Conservation (phyloP, 2,329 filamentous ascomycete species). For the Ascochyta pisi region DNA sequence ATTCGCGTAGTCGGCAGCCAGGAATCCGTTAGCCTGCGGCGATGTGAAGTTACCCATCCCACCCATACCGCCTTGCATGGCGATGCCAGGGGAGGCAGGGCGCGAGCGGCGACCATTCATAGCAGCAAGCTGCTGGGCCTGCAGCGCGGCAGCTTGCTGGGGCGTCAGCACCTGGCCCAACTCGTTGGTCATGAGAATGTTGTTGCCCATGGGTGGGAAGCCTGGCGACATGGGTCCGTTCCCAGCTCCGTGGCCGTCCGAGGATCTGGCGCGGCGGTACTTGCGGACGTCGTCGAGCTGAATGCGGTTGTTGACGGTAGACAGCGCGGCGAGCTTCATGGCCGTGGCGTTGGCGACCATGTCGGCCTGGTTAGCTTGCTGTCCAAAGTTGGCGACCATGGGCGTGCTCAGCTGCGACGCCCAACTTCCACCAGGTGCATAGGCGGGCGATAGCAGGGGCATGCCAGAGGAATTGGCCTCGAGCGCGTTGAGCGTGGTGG, state of each 20-base stretch:
- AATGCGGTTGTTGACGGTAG: slow-evolving; percentile 97
- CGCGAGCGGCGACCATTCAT: slow-evolving; percentile 84
- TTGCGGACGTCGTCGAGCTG: slow-evolving; percentile 96
- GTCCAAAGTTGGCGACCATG: slow-evolving; percentile 84
- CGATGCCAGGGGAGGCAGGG: slow-evolving; percentile 86
- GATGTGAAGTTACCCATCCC: slow-evolving; percentile 74
- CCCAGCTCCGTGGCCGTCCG: slow-evolving; percentile 71
- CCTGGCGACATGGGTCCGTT: slow-evolving; percentile 72
- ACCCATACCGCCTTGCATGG: slow-evolving; percentile 72
- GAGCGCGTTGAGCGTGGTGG: slow-evolving; percentile 76
- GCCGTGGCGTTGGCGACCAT: slow-evolving; percentile 99
- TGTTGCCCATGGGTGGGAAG: slow-evolving; percentile 68
- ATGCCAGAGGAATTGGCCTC: slow-evolving; percentile 75
- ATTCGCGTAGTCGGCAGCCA: slow-evolving; percentile 82
- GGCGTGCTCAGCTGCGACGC: slow-evolving; percentile 98
- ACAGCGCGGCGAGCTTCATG: slow-evolving; percentile 97
- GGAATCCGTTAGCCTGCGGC: slow-evolving; percentile 92
- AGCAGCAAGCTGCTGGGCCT: slow-evolving; percentile 80
- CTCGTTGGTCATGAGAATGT: slow-evolving; percentile 93
- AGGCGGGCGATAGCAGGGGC: slow-evolving; percentile 81
- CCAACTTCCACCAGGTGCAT: slow-evolving; percentile 87
- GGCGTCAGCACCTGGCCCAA: slow-evolving; percentile 82
- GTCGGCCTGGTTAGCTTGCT: slow-evolving; percentile 76
- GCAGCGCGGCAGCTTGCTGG: slow-evolving; percentile 59
- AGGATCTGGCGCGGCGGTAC: slow-evolving; percentile 89